phyloP scores from a whole-genome alignment of 768 basidiomycete genomes.

The Neoboletus subvelutipes region DNA sequence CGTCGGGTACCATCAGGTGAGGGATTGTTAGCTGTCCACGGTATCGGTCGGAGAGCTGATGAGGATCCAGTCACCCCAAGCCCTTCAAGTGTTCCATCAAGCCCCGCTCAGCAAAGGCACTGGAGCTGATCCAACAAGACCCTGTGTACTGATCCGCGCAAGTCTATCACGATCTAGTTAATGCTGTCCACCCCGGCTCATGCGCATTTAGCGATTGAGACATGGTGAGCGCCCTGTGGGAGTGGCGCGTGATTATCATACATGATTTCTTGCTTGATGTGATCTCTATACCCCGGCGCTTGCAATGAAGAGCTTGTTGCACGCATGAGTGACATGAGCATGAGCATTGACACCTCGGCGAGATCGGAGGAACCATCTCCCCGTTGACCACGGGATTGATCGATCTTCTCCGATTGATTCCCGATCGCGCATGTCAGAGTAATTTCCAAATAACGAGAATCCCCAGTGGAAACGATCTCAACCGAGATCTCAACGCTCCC shows the following conservation, averaged over 20 bases:
- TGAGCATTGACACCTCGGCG: conserved; percentile 9
- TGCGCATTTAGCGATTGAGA: neutral
- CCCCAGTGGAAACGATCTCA: neutral
- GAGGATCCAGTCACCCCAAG: conserved; percentile 48
- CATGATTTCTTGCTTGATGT: neutral
- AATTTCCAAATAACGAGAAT: neutral
- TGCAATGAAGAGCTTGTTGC: neutral
- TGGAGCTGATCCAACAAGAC: conserved; percentile 52
- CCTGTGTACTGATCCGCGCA: conserved; percentile 27
- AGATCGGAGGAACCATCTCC: neutral
- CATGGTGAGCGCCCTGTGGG: too few species aligned
- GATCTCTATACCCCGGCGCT: neutral
- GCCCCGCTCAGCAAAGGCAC: conserved; percentile 59
- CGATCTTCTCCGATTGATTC: neutral
- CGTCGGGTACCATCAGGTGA: conserved; percentile 65
- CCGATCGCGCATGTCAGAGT: neutral
- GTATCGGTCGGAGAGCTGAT: conserved; percentile 1
- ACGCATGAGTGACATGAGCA: neutral
- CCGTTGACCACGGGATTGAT: neutral
- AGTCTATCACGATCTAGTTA: neutral
- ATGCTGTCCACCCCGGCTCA: neutral
- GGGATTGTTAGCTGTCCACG: neutral
- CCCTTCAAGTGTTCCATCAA: conserved; percentile 60
- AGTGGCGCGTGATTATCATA: neutral
- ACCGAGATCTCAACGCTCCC: neutral